These are phyloP conservation scores for Linderina pennispora DNA, from an alignment of 192 early-diverging fungal genomes.

Conservation along the genomic window DNA sequence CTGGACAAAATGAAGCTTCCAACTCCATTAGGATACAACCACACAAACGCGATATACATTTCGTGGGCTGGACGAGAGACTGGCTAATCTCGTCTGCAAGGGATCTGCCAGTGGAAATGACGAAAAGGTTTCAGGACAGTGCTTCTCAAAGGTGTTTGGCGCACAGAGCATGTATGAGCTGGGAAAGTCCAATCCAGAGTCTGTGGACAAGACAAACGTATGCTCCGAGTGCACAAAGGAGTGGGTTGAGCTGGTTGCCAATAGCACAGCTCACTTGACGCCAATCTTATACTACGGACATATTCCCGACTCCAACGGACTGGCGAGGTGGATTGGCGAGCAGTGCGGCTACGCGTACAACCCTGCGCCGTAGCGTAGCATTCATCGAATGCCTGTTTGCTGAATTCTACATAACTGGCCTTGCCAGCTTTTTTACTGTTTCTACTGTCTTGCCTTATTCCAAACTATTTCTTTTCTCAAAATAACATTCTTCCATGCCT, in stretches of 20 bases:
- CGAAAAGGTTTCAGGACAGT: constrained; percentile 13
- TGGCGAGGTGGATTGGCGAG: constrained; percentile 42
- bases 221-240: constrained; percentile 32
- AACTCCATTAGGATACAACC: constrained; percentile 33
- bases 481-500: background rate
- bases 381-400: constrained; percentile 6
- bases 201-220: constrained; percentile 5
- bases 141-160: constrained; percentile 30
- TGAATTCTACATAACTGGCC: too few species aligned
- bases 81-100: constrained; percentile 28
- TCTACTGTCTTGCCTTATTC: too few species aligned
- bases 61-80: constrained; percentile 29
- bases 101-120: constrained; percentile 5
- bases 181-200: background rate
- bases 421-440: too few species aligned
- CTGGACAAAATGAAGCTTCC: constrained; percentile 7
- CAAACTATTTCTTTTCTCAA: background rate
- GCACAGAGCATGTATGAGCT: constrained; percentile 11
- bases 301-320: constrained; percentile 28
- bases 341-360: constrained; percentile 30
- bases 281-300: constrained; percentile 45
- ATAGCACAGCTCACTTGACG: constrained; percentile 20
- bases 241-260: constrained; percentile 22
- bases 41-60: constrained; percentile 35
- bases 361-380: constrained; percentile 11